A percentile compares a stretch with the other conserved stretches of the same genome.
These are phyloP conservation scores for Salix dunnii DNA, from an alignment of 345 rosid species.

Conservation along the genomic window DNA sequence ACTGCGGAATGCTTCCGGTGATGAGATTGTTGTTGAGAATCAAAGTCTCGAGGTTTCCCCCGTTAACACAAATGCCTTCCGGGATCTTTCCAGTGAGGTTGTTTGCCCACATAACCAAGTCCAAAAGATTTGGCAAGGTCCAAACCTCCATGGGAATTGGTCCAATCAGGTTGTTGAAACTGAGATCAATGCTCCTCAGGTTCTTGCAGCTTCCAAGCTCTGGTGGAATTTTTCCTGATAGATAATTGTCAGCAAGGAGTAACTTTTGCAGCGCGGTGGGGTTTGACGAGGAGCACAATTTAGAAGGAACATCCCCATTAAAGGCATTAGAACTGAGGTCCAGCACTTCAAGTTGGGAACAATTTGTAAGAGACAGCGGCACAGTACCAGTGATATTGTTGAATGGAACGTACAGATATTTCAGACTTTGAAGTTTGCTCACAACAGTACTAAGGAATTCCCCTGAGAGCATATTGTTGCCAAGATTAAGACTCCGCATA, in stretches of 20 bases:
- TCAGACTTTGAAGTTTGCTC: conserved; percentile 51
- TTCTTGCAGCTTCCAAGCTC: conserved; percentile 75
- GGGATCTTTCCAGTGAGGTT: conserved; percentile 84
- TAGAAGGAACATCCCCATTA: conserved; percentile 57
- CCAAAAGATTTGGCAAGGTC: conserved; percentile 64
- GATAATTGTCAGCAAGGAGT: conserved; percentile 61
- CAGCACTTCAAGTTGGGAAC: conserved; percentile 62
- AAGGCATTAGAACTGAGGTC: conserved; percentile 78
- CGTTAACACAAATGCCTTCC: conserved; percentile 55
- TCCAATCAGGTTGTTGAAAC: conserved; percentile 76
- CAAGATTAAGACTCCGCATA: conserved; percentile 62
- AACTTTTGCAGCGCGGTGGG: conserved; percentile 57
- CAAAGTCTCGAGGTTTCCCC: conserved; percentile 76
- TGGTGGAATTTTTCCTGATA: conserved; percentile 66
- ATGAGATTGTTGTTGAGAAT: conserved; percentile 86
- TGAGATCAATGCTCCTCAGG: conserved; percentile 68
- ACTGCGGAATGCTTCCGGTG: conserved; percentile 64
- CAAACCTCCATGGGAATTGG: conserved; percentile 64
- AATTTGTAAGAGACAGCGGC: conserved; percentile 57
- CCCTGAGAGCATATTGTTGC: conserved; percentile 65
- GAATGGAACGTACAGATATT: conserved; percentile 54
- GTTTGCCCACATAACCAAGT: conserved; percentile 94
- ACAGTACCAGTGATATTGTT: conserved; percentile 74
- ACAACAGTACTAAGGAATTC: conserved; percentile 64
- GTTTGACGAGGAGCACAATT: conserved; percentile 52